Conservation (phyloP, 148 eudicot genomes). For the Rheum nobile region DNA sequence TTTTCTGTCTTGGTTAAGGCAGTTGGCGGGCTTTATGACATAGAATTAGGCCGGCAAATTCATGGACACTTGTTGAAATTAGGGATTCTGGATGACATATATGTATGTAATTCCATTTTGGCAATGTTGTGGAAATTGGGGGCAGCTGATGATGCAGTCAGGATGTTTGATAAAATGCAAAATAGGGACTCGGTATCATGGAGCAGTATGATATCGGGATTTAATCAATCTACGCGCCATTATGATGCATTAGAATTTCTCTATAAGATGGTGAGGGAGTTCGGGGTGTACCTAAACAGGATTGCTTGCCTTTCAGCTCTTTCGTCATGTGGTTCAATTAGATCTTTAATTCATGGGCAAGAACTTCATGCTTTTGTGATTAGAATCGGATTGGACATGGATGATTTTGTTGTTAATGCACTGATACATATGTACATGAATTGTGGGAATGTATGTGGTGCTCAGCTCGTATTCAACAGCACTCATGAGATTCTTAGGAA, state of each 20-base stretch:
- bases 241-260: constrained; percentile 22
- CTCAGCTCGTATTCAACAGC: constrained; percentile 40
- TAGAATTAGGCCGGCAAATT: constrained; percentile 15
- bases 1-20: constrained; percentile 27
- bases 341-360: constrained; percentile 16
- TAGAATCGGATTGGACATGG: constrained; percentile 25
- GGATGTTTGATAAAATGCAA: constrained; percentile 16
- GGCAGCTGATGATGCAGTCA: constrained; percentile 15
- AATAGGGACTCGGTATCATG: constrained; percentile 20
- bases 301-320: constrained; percentile 20
- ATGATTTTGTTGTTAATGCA: constrained; percentile 31
- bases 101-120: constrained; percentile 23
- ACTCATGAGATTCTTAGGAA: constrained; percentile 22
- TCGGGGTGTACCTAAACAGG: constrained; percentile 12
- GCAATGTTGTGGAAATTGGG: constrained; percentile 23
- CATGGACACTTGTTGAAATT: constrained; percentile 24
- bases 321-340: constrained; percentile 22
- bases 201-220: constrained; percentile 23
- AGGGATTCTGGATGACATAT: constrained; percentile 18
- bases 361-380: constrained; percentile 22
- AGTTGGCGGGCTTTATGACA: constrained; percentile 16
- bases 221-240: constrained; percentile 14
- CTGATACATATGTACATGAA: constrained; percentile 70
- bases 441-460: constrained; percentile 52
- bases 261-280: constrained; percentile 10